A percentile compares a stretch with the other conserved stretches of the same genome.
phyloP scores from a whole-genome alignment of 208 protist species.

The Strigomonas culicis region DNA sequence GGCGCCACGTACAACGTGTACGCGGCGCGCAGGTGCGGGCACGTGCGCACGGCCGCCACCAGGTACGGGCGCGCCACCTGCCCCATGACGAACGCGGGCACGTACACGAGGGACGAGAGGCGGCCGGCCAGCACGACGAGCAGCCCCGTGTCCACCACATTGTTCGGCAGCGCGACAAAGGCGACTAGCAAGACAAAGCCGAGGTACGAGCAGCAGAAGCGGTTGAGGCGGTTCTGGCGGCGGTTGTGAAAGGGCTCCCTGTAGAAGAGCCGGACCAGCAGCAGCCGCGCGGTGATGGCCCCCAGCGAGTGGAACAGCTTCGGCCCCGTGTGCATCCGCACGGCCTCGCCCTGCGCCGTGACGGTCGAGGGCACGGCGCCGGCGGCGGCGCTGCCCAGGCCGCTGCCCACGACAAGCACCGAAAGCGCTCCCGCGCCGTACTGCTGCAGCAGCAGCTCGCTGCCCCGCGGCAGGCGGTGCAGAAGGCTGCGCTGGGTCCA shows the following conservation, averaged over 20 bases:
- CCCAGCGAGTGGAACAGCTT: slow-evolving; percentile 63
- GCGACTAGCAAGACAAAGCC: slow-evolving; percentile 43
- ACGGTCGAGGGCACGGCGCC: slow-evolving; percentile 2
- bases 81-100: slow-evolving; percentile 44
- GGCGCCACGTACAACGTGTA: slow-evolving; percentile 14
- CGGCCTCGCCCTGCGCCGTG: slow-evolving; percentile 13
- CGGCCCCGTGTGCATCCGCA: slow-evolving; percentile 29
- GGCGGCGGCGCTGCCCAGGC: slow-evolving; percentile 18
- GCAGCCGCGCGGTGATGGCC: slow-evolving; percentile 34
- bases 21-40: slow-evolving; percentile 21
- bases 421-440: slow-evolving; percentile 26
- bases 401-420: slow-evolving; percentile 27
- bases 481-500: not conserved
- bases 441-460: too few species aligned
- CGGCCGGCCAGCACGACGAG: slow-evolving; percentile 36
- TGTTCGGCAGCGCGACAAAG: slow-evolving; percentile 43
- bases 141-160: slow-evolving; percentile 40
- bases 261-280: slow-evolving; percentile 51
- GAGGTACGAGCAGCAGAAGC: slow-evolving; percentile 24
- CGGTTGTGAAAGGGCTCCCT: slow-evolving; percentile 39
- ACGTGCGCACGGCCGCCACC: slow-evolving; percentile 29
- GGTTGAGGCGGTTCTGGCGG: slow-evolving; percentile 30
- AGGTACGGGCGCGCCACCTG: slow-evolving; percentile 55
- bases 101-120: slow-evolving; percentile 44
- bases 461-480: too few species aligned